Base-by-base conservation (phyloP, 768 basidiomycete species). In the Lactarius sanguifluus region DNA sequence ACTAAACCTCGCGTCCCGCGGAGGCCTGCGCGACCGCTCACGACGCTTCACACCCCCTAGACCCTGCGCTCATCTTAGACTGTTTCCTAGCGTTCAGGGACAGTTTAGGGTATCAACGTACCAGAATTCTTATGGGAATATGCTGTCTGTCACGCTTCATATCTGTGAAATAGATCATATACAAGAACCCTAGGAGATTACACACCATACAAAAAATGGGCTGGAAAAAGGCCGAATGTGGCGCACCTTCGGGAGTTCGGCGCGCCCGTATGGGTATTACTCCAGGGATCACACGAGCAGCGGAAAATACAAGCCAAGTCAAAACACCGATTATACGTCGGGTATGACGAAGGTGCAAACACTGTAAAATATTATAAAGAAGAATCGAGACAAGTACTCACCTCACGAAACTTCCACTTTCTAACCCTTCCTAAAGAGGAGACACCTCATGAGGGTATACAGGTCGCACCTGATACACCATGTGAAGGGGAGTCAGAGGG, bases 171-270 rank as follows among this genome's bases (percentile, higher is more conserved):
- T 3, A 7, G 10, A 3, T 7, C 45, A n/a, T n/a, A n/a, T 10
- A 47, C 45, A 0, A n/a, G 0, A 0, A 1, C n/a, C 1, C 2
- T 47, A n/a, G 20, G n/a, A 9, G n/a, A 12, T 10, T 0, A 1
- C 1, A 59, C 58, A 1, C 58, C 25, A 4, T 59, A 43, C 25
- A 25, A 59, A 3, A 2, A 3, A 2, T 59, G 58, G 58, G 2
- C 6, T 18, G 6, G 15, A 8, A 7, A 18, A 3, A 40, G 15
- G 25, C 57, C 40, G 1, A 3, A 43, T 3, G 16, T 59, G 0
- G 6, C 15, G 0, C 57, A 59, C 15, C 57, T 59, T 13, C 15
- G 25, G 0, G 25, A 59, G 9, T 59, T 59, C 4, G 40, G 58
- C 0, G 25, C 25, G 2, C 23, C 58, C 5, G 58, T 59, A 3